A percentile compares a stretch with the other conserved stretches of the same genome.
phyloP scores from a whole-genome alignment of 331 rosid species.

The Quercus phellos region DNA sequence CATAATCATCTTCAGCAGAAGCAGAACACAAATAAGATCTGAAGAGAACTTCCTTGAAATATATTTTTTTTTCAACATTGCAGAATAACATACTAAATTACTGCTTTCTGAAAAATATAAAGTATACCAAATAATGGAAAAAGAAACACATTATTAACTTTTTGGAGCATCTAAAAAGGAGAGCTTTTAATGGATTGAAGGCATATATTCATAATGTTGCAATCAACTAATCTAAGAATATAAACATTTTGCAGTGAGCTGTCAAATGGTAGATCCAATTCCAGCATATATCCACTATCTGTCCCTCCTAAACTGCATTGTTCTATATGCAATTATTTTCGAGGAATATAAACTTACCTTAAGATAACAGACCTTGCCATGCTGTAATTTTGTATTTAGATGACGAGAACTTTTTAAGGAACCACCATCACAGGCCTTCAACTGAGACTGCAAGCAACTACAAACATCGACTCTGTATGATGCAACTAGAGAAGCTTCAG shows the following conservation, averaged over 20 bases:
- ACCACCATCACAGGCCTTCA: constrained; percentile 10
- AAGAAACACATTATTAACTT: background rate
- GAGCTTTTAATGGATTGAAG: background rate
- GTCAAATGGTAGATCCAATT: background rate
- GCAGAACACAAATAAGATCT: background rate
- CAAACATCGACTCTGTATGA: constrained; percentile 8
- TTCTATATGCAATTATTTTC: background rate
- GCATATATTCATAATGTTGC: background rate
- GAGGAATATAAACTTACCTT: background rate
- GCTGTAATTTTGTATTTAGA: constrained; percentile 2
- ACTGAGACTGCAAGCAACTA: constrained; percentile 6
- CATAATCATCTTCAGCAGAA: background rate
- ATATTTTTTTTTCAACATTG: background rate
- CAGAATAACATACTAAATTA: background rate
- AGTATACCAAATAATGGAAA: background rate
- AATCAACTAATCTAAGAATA: background rate
- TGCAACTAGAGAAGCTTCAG: constrained; percentile 25
- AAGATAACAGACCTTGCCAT: constrained; percentile 9
- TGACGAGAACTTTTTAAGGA: constrained; percentile 15
- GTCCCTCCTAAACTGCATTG: background rate
- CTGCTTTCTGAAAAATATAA: background rate
- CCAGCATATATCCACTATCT: background rate
- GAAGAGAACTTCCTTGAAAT: background rate
- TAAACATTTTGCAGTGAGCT: background rate
- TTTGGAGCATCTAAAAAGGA: background rate